Conservation (phyloP, 495 filamentous ascomycete species). For the Cercophora scortea region DNA sequence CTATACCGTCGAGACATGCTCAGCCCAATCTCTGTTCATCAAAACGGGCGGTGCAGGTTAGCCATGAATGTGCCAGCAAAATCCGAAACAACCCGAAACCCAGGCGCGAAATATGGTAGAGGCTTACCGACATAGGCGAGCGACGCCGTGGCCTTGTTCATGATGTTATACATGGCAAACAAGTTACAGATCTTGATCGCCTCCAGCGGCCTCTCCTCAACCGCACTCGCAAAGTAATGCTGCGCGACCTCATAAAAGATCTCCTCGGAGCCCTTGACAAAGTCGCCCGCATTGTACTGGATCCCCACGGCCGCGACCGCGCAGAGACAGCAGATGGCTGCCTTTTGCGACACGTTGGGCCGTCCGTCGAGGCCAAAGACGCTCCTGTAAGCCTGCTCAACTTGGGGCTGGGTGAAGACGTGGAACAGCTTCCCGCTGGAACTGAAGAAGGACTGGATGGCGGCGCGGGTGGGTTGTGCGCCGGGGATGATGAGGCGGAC, state of each 20-base stretch:
- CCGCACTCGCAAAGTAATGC: constrained; percentile 11
- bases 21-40: constrained; percentile 15
- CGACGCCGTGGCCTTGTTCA: constrained; percentile 20
- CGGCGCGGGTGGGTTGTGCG: constrained; percentile 10
- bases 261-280: constrained; percentile 8
- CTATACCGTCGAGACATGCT: constrained; percentile 15
- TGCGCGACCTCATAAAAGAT: constrained; percentile 15
- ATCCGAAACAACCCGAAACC: not conserved
- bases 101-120: not conserved
- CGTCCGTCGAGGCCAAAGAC: constrained; percentile 10
- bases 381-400: constrained; percentile 2
- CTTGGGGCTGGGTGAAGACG: constrained; percentile 18
- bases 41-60: not conserved
- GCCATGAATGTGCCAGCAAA: not conserved
- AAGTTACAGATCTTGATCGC: constrained; percentile 25
- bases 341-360: constrained; percentile 3
- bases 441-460: constrained; percentile 23
- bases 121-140: constrained; percentile 21
- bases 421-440: constrained; percentile 24
- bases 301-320: constrained; percentile 19
- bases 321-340: constrained; percentile 15
- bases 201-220: constrained; percentile 18
- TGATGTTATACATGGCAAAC: constrained; percentile 23
- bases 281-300: constrained; percentile 17
- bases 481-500: constrained; percentile 13